Evolutionary conservation across 2,329 filamentous ascomycete species (phyloP).

Genomic region (Paramyrothecium sp.): DNA sequence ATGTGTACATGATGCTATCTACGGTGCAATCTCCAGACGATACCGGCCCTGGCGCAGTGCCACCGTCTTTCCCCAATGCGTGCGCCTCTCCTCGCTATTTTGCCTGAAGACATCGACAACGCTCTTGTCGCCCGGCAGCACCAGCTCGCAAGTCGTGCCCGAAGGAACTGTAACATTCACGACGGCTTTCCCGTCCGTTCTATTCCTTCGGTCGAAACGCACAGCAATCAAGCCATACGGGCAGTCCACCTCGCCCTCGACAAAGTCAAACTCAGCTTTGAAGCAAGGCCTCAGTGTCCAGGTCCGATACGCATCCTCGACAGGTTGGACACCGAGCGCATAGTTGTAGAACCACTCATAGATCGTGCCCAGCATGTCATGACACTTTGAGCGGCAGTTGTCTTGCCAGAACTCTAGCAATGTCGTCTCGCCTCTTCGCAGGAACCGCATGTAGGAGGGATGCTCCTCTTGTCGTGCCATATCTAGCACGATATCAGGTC

Average conservation of each 20-base stretch:
- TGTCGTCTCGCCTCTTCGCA: constrained; percentile 41
- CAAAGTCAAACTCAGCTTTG: constrained; percentile 34
- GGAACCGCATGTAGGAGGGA: constrained; percentile 46
- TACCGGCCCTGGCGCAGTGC: constrained; percentile 15
- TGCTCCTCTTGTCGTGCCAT: constrained; percentile 47
- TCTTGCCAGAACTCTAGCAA: constrained; percentile 43
- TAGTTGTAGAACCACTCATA: constrained; percentile 47
- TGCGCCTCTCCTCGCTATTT: background rate
- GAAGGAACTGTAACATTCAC: constrained; percentile 16
- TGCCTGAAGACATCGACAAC: constrained; percentile 10
- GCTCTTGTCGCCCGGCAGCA: constrained; percentile 14
- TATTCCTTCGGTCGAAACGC: constrained; percentile 13
- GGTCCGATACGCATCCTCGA: constrained; percentile 35
- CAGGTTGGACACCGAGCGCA: constrained; percentile 33
- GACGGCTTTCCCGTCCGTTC: constrained; percentile 5
- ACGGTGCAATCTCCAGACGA: constrained; percentile 12
- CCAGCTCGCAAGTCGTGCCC: constrained; percentile 16
- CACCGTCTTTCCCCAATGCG: constrained; percentile 7
- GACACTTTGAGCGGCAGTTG: constrained; percentile 40
- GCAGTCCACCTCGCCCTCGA: constrained; percentile 34
- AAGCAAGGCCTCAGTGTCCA: constrained; percentile 37
- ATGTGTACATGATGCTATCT: background rate
- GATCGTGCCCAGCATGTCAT: constrained; percentile 47
- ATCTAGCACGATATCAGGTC: constrained; percentile 36
- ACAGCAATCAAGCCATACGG: constrained; percentile 33